Evolutionary conservation across 2,329 filamentous ascomycete genomes (phyloP).

Genomic region (Gaeumannomyces tritici): DNA sequence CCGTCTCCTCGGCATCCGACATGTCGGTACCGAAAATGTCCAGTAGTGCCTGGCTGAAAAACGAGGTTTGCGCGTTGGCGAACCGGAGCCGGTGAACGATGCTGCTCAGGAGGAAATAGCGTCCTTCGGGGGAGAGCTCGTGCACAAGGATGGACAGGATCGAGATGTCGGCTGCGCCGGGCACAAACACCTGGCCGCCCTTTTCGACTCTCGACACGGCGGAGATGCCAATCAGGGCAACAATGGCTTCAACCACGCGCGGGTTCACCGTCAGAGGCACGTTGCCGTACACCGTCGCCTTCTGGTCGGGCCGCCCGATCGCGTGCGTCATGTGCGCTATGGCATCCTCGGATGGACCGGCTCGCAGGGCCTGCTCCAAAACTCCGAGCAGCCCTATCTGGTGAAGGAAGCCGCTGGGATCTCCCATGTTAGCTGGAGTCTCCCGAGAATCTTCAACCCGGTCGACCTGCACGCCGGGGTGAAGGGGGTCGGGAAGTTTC

Average conservation of each 20-base stretch:
- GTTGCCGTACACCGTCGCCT: slow-evolving; percentile 56
- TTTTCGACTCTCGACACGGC: slow-evolving; percentile 52
- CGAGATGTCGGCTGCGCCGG: slow-evolving; percentile 56
- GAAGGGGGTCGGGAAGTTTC: slow-evolving; percentile 66
- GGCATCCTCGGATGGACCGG: slow-evolving; percentile 59
- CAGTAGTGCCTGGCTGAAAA: slow-evolving; percentile 79
- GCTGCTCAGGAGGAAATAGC: slow-evolving; percentile 75
- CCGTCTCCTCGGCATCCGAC: slow-evolving; percentile 63
- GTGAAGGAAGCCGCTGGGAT: slow-evolving; percentile 47
- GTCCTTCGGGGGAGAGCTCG: slow-evolving; percentile 64
- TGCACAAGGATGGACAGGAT: slow-evolving; percentile 69
- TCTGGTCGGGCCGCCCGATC: slow-evolving; percentile 48
- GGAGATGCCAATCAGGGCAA: slow-evolving; percentile 70
- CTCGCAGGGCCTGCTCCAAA: slow-evolving; percentile 48
- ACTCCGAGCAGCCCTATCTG: slow-evolving; percentile 47
- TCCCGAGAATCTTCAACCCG: slow-evolving; percentile 65
- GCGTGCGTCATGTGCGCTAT: slow-evolving; percentile 69
- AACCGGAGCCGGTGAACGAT: slow-evolving; percentile 89
- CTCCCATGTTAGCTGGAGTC: slow-evolving; percentile 53
- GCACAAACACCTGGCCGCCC: slow-evolving; percentile 53
- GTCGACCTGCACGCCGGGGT: slow-evolving; percentile 66
- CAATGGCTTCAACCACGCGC: slow-evolving; percentile 67
- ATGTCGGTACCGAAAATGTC: slow-evolving; percentile 74
- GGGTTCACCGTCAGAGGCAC: slow-evolving; percentile 60
- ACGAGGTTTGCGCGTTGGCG: slow-evolving; percentile 82